Evolutionary conservation across 805 yeast genomes (phyloP).

Genomic region (Brettanomyces sp.): DNA sequence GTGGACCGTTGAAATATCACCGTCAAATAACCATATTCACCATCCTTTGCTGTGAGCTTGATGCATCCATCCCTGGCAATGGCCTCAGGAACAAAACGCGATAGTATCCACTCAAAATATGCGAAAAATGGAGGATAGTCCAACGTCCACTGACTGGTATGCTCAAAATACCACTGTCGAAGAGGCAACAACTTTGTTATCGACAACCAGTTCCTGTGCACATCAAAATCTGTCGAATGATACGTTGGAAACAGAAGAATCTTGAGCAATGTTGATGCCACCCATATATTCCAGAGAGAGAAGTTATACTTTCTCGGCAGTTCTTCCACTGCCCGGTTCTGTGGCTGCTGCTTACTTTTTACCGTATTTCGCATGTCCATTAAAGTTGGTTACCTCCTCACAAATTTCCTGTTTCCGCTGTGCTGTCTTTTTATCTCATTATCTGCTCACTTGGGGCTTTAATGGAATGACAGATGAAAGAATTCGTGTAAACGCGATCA

Average conservation of each 20-base stretch:
- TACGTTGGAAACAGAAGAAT: constrained; percentile 67
- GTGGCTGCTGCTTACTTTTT: too few species aligned
- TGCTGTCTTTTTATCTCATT: too few species aligned
- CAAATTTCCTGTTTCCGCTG: too few species aligned
- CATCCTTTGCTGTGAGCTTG: constrained; percentile 49
- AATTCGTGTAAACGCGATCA: too few species aligned
- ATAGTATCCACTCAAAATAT: constrained; percentile 77
- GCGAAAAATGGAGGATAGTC: constrained; percentile 99
- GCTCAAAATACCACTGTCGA: constrained; percentile 73
- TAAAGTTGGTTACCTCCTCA: too few species aligned
- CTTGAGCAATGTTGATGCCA: constrained; percentile 51
- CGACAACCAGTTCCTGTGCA: constrained; percentile 95
- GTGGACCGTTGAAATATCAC: constrained; percentile 72
- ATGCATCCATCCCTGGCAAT: constrained; percentile 73
- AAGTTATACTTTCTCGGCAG: constrained; percentile 21
- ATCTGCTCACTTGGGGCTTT: too few species aligned
- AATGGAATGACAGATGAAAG: too few species aligned
- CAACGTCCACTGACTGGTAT: constrained; percentile 80
- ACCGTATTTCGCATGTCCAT: too few species aligned
- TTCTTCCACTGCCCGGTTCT: too few species aligned
- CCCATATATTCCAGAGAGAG: constrained; percentile 59
- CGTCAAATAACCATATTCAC: constrained; percentile 70
- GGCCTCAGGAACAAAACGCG: constrained; percentile 56
- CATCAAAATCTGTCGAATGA: constrained; percentile 94
- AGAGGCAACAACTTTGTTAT: constrained; percentile 72